These are phyloP conservation scores for Chloris gayana DNA, from an alignment of 176 grass and related monocot genomes.

Conservation along the genomic window DNA sequence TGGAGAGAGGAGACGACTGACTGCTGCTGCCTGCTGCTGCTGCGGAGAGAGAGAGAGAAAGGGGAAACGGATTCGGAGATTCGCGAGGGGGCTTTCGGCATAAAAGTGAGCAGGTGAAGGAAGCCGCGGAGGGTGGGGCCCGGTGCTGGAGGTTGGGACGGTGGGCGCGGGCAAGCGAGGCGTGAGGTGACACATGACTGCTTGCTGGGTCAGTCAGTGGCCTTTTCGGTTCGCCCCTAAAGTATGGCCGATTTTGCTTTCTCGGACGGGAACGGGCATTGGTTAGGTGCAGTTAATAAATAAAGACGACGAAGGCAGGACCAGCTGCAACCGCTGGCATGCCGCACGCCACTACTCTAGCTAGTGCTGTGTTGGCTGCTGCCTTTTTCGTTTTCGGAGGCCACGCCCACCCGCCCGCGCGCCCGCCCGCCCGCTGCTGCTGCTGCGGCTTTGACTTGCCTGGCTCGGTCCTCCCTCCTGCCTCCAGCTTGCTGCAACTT, in stretches of 20 bases:
- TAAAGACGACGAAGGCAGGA: not conserved
- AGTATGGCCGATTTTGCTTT: not conserved
- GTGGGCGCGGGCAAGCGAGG: not conserved
- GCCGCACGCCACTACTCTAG: too few species aligned
- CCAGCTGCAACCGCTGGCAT: not conserved
- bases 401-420: too few species aligned
- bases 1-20: not conserved
- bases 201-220: not conserved
- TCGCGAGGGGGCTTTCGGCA: slow-evolving; percentile 10
- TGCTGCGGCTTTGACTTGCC: not conserved
- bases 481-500: too few species aligned
- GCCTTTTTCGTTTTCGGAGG: not conserved
- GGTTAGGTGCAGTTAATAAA: slow-evolving; percentile 22
- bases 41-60: not conserved
- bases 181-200: not conserved
- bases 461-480: not conserved
- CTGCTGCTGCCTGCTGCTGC: too few species aligned
- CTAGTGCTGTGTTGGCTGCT: too few species aligned
- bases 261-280: not conserved
- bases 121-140: not conserved
- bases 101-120: not conserved
- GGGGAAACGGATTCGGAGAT: not conserved
- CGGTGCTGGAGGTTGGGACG: not conserved
- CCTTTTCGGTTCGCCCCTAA: not conserved
- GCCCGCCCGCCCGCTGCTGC: too few species aligned